Percentiles rank a stretch among this genome's conserved stretches.
Evolutionary conservation across 371 early-diverging fungal species (phyloP).

Genomic region (Sporodiniella umbellata): DNA sequence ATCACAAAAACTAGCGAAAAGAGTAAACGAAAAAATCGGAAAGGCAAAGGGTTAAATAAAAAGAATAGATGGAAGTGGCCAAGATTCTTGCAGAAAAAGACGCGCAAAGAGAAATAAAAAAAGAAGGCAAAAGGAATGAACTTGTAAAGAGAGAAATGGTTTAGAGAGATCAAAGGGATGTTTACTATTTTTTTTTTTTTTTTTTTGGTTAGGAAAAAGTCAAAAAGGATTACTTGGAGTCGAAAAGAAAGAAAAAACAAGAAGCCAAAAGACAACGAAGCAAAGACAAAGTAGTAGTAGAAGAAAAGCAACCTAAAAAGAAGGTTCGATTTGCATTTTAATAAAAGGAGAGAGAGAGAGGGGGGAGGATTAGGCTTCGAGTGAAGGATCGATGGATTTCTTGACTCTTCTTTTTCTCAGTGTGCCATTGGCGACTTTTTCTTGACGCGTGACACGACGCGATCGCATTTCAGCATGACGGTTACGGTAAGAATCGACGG

Average conservation of each 20-base stretch:
- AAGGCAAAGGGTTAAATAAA: background rate
- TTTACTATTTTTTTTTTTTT: background rate
- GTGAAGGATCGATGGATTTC: constrained; percentile 7
- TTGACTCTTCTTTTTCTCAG: constrained; percentile 51
- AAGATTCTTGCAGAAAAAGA: constrained; percentile 22
- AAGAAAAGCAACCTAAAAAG: constrained; percentile 14
- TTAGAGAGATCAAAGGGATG: background rate
- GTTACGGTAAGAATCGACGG: constrained; percentile 87
- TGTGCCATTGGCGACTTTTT: constrained; percentile 69
- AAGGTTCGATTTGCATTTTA: constrained; percentile 18
- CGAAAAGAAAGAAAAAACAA: constrained; percentile 16
- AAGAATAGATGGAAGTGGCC: constrained; percentile 4
- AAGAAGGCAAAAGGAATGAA: constrained; percentile 15
- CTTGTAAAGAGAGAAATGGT: constrained; percentile 8
- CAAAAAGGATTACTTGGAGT: constrained; percentile 14
- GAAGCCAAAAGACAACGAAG: constrained; percentile 21
- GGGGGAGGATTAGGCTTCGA: no score
- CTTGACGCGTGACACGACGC: constrained; percentile 71
- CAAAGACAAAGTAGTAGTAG: constrained; percentile 8
- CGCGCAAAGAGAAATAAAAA: constrained; percentile 11
- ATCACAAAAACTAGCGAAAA: constrained; percentile 16
- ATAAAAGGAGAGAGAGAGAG: background rate
- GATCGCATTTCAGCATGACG: constrained; percentile 70
- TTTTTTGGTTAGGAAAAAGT: constrained; percentile 12
- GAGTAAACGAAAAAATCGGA: background rate